These are phyloP conservation scores for Fusarium xyrophilum DNA, from an alignment of 2,329 filamentous ascomycete species.

Conservation along the genomic window DNA sequence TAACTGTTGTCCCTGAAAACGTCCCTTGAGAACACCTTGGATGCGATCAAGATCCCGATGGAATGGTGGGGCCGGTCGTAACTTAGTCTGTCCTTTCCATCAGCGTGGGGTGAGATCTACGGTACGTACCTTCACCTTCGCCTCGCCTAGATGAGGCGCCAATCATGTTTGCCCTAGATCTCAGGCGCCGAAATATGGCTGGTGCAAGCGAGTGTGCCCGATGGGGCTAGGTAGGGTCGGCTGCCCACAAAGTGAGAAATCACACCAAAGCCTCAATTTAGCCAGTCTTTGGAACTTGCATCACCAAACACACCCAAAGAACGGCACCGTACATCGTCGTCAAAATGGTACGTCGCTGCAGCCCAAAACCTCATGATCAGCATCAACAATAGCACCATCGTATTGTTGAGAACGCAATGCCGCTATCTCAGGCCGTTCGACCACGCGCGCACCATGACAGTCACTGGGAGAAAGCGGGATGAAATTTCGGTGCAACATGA, in stretches of 20 bases:
- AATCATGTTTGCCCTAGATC: slow-evolving; percentile 30
- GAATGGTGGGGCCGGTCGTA: slow-evolving; percentile 41
- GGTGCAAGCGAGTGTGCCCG: slow-evolving; percentile 35
- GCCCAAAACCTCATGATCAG: slow-evolving; percentile 23
- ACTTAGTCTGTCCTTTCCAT: slow-evolving; percentile 37
- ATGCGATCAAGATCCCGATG: slow-evolving; percentile 37
- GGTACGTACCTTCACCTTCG: slow-evolving; percentile 29
- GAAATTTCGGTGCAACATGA: slow-evolving; percentile 33
- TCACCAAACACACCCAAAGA: slow-evolving; percentile 52
- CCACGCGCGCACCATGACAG: slow-evolving; percentile 45
- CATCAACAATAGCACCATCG: slow-evolving; percentile 11
- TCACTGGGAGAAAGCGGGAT: slow-evolving; percentile 41
- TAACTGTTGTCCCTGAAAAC: slow-evolving; percentile 26
- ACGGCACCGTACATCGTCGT: slow-evolving; percentile 55
- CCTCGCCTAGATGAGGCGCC: slow-evolving; percentile 37
- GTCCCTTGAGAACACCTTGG: slow-evolving; percentile 44
- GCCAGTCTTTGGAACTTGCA: slow-evolving; percentile 48
- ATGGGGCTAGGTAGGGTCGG: slow-evolving; percentile 41
- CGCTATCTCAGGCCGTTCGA: slow-evolving; percentile 32
- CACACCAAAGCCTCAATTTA: slow-evolving; percentile 52
- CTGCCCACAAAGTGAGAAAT: slow-evolving; percentile 55
- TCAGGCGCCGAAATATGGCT: slow-evolving; percentile 41
- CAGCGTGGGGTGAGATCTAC: slow-evolving; percentile 30
- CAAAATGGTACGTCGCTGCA: slow-evolving; percentile 56
- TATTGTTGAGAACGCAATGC: slow-evolving; percentile 7